phyloP scores from a whole-genome alignment of 2,329 filamentous ascomycete genomes.

The Aspergillus fijiensis region DNA sequence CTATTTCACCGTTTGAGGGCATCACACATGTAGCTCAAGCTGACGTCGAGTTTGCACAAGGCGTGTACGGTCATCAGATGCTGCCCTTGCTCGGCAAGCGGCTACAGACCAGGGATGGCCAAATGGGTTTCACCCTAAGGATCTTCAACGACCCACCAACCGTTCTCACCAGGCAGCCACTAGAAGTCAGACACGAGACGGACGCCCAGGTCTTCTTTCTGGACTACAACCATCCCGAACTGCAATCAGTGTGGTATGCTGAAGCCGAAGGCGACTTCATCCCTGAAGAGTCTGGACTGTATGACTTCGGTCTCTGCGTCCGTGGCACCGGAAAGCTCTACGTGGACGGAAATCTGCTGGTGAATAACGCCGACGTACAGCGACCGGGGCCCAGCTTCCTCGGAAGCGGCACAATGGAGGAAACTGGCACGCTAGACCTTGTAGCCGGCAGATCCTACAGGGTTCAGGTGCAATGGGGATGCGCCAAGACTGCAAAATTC shows the following conservation, averaged over 20 bases:
- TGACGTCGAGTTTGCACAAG: slow-evolving; percentile 52
- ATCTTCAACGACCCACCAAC: slow-evolving; percentile 59
- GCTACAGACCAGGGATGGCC: slow-evolving; percentile 50
- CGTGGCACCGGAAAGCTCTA: slow-evolving; percentile 62
- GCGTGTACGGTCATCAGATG: slow-evolving; percentile 62
- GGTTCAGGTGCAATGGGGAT: slow-evolving; percentile 58
- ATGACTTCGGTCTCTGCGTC: slow-evolving; percentile 62
- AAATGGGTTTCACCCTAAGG: slow-evolving; percentile 58
- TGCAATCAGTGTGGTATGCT: slow-evolving; percentile 36
- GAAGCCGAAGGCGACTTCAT: slow-evolving; percentile 51
- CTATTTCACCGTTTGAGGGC: slow-evolving; percentile 42
- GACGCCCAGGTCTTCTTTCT: slow-evolving; percentile 46
- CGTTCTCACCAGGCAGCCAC: slow-evolving; percentile 44
- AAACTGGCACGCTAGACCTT: slow-evolving; percentile 56
- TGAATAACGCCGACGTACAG: slow-evolving; percentile 65
- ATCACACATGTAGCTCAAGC: slow-evolving; percentile 26
- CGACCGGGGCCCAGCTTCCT: slow-evolving; percentile 62
- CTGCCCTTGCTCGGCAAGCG: slow-evolving; percentile 56
- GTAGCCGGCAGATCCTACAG: slow-evolving; percentile 58
- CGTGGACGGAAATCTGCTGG: slow-evolving; percentile 59
- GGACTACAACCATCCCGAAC: slow-evolving; percentile 54
- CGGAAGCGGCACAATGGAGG: slow-evolving; percentile 60
- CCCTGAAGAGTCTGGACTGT: slow-evolving; percentile 57
- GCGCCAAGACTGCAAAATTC: slow-evolving; percentile 56
- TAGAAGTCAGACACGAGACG: slow-evolving; percentile 49